phyloP scores from a whole-genome alignment of 23 red algal species.

The Gracilaria domingensis region DNA sequence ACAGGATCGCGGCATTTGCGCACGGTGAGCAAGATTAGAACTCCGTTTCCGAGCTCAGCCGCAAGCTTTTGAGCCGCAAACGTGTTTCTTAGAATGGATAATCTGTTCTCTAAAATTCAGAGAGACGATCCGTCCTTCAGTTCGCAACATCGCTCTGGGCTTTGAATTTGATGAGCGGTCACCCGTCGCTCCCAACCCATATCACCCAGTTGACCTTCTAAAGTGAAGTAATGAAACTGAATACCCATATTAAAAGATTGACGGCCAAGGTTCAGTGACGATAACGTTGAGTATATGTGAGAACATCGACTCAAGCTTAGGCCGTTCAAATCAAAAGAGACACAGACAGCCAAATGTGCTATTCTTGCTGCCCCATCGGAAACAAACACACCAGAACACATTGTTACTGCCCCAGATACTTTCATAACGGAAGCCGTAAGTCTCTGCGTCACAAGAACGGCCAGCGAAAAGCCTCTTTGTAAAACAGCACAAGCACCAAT shows the following conservation, averaged over 20 bases:
- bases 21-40: too few relatives aligned
- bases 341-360: slow-evolving; percentile 53
- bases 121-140: slow-evolving; percentile 65
- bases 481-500: slow-evolving; percentile 70
- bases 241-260: slow-evolving; percentile 76
- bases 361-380: slow-evolving; percentile 66
- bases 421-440: slow-evolving; percentile 53
- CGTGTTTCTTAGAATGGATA: slow-evolving; percentile 76
- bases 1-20: too few relatives aligned
- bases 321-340: slow-evolving; percentile 76
- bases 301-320: slow-evolving; percentile 44
- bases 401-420: slow-evolving; percentile 49
- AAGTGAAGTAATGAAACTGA: slow-evolving; percentile 85
- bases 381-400: slow-evolving; percentile 34
- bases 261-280: slow-evolving; percentile 75
- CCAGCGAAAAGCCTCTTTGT: slow-evolving; percentile 69
- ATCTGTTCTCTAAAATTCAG: slow-evolving; percentile 53
- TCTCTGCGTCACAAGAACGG: slow-evolving; percentile 73
- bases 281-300: slow-evolving; percentile 69
- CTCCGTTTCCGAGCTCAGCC: too few relatives aligned
- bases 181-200: slow-evolving; percentile 53
- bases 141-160: slow-evolving; percentile 16
- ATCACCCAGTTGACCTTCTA: slow-evolving; percentile 76
- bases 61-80: slow-evolving; percentile 46
- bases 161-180: background rate